A percentile compares a stretch with the other conserved stretches of the same genome.
Evolutionary conservation across 768 basidiomycete species (phyloP).

Genomic region (Tulasnella sp.): DNA sequence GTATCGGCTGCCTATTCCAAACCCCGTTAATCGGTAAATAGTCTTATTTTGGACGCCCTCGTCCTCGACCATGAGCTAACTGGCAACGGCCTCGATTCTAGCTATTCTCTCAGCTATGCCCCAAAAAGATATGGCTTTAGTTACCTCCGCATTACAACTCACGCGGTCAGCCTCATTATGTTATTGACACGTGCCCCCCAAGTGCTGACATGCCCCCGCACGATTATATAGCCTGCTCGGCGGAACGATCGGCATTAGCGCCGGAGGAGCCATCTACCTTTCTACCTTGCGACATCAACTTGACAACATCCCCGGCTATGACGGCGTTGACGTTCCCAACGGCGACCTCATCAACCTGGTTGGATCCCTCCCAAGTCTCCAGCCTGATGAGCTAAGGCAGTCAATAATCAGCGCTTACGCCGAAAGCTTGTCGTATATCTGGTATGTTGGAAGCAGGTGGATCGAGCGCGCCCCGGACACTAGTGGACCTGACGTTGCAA

Average conservation of each 20-base stretch:
- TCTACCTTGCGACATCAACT: conserved; percentile 26
- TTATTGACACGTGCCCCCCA: neutral
- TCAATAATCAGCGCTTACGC: conserved; percentile 17
- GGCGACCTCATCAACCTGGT: conserved; percentile 26
- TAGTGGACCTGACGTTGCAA: neutral
- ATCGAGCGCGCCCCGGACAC: neutral
- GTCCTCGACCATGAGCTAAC: too few species aligned
- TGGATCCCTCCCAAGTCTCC: neutral
- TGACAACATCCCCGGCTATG: conserved; percentile 24
- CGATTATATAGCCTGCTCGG: conserved; percentile 15
- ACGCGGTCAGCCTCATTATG: conserved; percentile 34
- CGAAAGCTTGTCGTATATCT: conserved; percentile 25
- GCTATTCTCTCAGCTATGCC: conserved; percentile 35
- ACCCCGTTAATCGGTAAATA: conserved; percentile 29
- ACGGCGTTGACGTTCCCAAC: neutral
- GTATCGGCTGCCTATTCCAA: conserved; percentile 61
- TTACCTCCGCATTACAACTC: conserved; percentile 32
- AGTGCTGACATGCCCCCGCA: conserved; percentile 24
- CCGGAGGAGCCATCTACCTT: conserved; percentile 33
- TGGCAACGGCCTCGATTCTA: conserved; percentile 6
- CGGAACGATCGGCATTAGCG: conserved; percentile 34
- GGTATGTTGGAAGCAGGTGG: neutral
- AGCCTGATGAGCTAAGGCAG: conserved; percentile 28
- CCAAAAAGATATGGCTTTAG: conserved; percentile 32
- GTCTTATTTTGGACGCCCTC: too few species aligned